A percentile compares a stretch with the other conserved stretches of the same genome.
Conservation (phyloP, 192 early-diverging fungal species). For the Coemansia sp. region DNA sequence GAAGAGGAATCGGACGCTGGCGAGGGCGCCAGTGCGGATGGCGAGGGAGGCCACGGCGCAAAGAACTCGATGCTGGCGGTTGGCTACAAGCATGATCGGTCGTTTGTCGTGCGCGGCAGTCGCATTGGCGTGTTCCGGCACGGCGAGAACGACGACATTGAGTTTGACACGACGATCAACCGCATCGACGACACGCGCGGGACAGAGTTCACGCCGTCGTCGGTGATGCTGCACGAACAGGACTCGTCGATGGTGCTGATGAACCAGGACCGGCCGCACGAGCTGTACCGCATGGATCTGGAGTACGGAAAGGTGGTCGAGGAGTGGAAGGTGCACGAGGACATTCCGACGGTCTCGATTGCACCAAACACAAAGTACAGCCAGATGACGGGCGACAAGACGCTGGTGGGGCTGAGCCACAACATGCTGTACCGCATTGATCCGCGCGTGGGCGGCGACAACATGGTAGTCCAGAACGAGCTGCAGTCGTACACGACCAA, state of each 20-base stretch:
- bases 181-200: conserved; percentile 66
- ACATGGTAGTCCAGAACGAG: conserved; percentile 71
- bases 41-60: conserved; percentile 16
- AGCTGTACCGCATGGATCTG: conserved; percentile 89
- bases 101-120: conserved; percentile 89
- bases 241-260: conserved; percentile 82
- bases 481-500: conserved; percentile 73
- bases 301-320: conserved; percentile 92
- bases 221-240: conserved; percentile 86
- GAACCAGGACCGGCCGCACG: conserved; percentile 69
- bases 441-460: conserved; percentile 71
- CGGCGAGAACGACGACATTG: conserved; percentile 69
- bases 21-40: conserved; percentile 6
- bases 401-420: conserved; percentile 80
- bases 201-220: conserved; percentile 67
- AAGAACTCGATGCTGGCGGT: conserved; percentile 83
- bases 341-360: conserved; percentile 68
- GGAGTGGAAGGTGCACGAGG: conserved; percentile 86
- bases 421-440: conserved; percentile 89
- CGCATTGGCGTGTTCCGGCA: conserved; percentile 90
- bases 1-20: conserved; percentile 28
- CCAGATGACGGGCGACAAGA: conserved; percentile 72
- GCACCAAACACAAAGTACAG: conserved; percentile 79
- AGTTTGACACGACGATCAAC: conserved; percentile 82
- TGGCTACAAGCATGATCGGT: conserved; percentile 83